Evolutionary conservation across 306 rosid species (phyloP).

Genomic region (Urtica urens): DNA sequence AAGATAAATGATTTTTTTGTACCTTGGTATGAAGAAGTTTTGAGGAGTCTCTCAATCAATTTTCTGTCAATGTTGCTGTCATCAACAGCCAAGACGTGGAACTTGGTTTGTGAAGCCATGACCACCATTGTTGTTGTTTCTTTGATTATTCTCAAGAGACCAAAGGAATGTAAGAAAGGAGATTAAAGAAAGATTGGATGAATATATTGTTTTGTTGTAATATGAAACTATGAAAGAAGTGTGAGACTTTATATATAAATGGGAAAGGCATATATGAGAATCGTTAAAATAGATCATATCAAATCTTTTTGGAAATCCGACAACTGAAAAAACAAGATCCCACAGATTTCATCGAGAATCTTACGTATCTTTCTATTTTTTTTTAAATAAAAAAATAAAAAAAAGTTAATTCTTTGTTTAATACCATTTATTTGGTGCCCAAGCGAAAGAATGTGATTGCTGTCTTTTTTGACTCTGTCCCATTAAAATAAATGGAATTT

Average conservation of each 20-base stretch:
- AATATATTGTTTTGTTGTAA: background rate
- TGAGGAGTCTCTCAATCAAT: constrained; percentile 75
- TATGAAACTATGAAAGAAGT: background rate
- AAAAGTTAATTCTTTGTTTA: background rate
- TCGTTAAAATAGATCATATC: constrained; percentile 19
- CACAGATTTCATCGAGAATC: constrained; percentile 66
- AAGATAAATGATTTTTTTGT: constrained; percentile 1
- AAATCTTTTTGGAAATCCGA: constrained; percentile 49
- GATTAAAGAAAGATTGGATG: background rate
- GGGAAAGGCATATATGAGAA: constrained; percentile 23
- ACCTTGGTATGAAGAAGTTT: constrained; percentile 82
- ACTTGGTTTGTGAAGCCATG: constrained; percentile 35
- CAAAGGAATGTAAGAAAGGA: background rate
- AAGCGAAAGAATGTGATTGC: constrained; percentile 40
- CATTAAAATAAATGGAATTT: background rate
- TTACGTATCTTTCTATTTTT: constrained; percentile 48
- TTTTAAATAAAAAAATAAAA: too few relatives aligned
- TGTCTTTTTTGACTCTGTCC: background rate
- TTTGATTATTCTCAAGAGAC: too few relatives aligned
- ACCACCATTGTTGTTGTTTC: constrained; percentile 52
- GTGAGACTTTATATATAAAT: constrained; percentile 33
- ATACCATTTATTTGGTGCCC: constrained; percentile 25
- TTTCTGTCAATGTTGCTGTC: constrained; percentile 69
- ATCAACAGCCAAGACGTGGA: constrained; percentile 86
- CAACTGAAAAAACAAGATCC: constrained; percentile 75